These are phyloP conservation scores for Aspergillus campestris DNA, from an alignment of 495 filamentous ascomycete genomes.

Conservation along the genomic window DNA sequence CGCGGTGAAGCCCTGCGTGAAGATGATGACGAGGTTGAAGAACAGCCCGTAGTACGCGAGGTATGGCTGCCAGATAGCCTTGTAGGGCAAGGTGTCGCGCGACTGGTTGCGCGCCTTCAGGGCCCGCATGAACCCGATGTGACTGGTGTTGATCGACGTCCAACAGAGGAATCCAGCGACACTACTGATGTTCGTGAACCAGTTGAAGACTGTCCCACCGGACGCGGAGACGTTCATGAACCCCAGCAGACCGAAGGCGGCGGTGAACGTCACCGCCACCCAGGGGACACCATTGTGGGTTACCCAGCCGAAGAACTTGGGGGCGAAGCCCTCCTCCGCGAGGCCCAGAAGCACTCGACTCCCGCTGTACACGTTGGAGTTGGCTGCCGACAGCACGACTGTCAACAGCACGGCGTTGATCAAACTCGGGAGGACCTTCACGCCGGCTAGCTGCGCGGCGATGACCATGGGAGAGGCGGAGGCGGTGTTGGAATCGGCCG, in stretches of 20 bases:
- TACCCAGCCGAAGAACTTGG: constrained; percentile 37
- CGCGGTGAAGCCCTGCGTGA: constrained; percentile 57
- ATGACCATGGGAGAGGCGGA: constrained; percentile 57
- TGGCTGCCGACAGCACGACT: constrained; percentile 58
- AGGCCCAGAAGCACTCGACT: constrained; percentile 53
- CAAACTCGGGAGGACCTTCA: constrained; percentile 56
- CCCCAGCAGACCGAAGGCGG: constrained; percentile 34
- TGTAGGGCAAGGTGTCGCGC: constrained; percentile 43
- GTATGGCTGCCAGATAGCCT: constrained; percentile 43
- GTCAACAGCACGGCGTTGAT: constrained; percentile 69
- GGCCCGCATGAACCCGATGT: constrained; percentile 47
- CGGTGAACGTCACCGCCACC: constrained; percentile 33
- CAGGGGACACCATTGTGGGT: constrained; percentile 38
- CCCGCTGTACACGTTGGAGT: constrained; percentile 68
- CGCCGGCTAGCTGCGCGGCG: constrained; percentile 49
- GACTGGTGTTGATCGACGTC: constrained; percentile 44
- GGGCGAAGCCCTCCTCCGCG: constrained; percentile 48
- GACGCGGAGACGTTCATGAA: constrained; percentile 33
- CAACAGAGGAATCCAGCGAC: constrained; percentile 56
- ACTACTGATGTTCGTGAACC: constrained; percentile 45
- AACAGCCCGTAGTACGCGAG: constrained; percentile 47
- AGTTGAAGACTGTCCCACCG: constrained; percentile 43
- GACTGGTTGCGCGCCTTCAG: constrained; percentile 41
- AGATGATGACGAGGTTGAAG: constrained; percentile 50
- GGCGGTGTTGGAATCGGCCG: constrained; percentile 36